Base-by-base conservation (phyloP, 352 stramenopile species). In the Peronospora belbahrii region DNA sequence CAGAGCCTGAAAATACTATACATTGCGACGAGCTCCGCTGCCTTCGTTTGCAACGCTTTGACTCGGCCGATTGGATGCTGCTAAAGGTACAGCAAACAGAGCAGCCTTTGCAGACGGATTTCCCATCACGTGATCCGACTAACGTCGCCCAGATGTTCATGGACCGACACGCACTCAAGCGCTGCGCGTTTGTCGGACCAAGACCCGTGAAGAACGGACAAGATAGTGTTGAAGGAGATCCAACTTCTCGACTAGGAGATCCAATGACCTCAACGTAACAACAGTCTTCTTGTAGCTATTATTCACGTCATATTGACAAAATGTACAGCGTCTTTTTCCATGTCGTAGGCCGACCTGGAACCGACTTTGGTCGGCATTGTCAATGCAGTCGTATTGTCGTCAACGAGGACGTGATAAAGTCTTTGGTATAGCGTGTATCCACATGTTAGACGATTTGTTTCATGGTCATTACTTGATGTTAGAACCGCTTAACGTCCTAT, bases 61-160 rank as follows among this genome's bases (percentile, higher is more conserved):
- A 88, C 57, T 88, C 76, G 38, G 76, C 73, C 39, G 76, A 88
- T 28, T 88, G 73, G 73, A 67, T 62, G 9, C 58, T 85, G 9
- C 58, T 85, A 60, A 49, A 84, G 24, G 30, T 27, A 14, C 62
- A 71, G 42, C 39, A 49, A 4, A 9, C 43, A 13, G 52, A 59
- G 40, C 38, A 41, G 14, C 9, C 4, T 24, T 47, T 33, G 6
- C 49, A 47, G 32, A 47, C 43, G 9, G 47, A 55, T 6, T 20
- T 15, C 10, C 17, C 19, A 6, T 41, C 39, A 27, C 50, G 48
- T 3, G 35, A 45, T 14, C 48, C 7, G 2, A 25, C 24, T 4
- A 69, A 54, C 33, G 58, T 84, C 17, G 76, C 73, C 5, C 75
- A 84, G 42, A 51, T 77, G 37, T 45, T 84, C 13, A 57, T 88